phyloP scores from a whole-genome alignment of 2,329 filamentous ascomycete species.

The Knoxdaviesia proteae region DNA sequence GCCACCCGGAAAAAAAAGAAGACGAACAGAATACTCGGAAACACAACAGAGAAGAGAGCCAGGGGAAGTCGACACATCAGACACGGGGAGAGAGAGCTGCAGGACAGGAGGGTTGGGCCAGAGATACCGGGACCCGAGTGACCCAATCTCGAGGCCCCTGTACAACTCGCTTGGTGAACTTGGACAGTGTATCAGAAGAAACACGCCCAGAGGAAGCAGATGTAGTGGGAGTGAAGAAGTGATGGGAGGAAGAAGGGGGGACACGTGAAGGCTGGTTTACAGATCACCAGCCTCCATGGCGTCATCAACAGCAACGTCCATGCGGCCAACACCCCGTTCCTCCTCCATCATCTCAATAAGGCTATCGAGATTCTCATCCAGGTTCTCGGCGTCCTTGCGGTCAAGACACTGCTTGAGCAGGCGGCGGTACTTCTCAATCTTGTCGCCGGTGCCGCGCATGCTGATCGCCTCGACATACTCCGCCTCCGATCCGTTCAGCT shows the following conservation, averaged over 20 bases:
- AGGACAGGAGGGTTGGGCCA: too few relatives aligned
- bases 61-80: too few relatives aligned
- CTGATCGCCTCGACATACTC: slow-evolving; percentile 50
- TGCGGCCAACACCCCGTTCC: slow-evolving; percentile 19
- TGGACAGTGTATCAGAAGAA: background rate
- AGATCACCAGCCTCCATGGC: background rate
- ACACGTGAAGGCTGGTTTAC: background rate
- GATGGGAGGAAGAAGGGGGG: background rate
- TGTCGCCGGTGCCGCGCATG: slow-evolving; percentile 49
- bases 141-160: too few relatives aligned
- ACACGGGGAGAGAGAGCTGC: too few relatives aligned
- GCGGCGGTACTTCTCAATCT: slow-evolving; percentile 51
- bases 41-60: too few relatives aligned
- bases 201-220: background rate
- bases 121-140: too few relatives aligned
- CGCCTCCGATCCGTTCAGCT: slow-evolving; percentile 39
- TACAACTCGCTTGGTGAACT: too few relatives aligned
- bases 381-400: slow-evolving; percentile 42
- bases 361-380: slow-evolving; percentile 42
- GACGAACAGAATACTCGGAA: too few relatives aligned
- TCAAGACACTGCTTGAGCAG: slow-evolving; percentile 49
- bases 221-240: background rate
- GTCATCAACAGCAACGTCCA: slow-evolving; percentile 10
- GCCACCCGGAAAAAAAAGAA: too few relatives aligned
- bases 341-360: slow-evolving; percentile 44